These are phyloP conservation scores for Chytriomyces sp. DNA, from an alignment of 192 early-diverging fungal species.

Conservation along the genomic window DNA sequence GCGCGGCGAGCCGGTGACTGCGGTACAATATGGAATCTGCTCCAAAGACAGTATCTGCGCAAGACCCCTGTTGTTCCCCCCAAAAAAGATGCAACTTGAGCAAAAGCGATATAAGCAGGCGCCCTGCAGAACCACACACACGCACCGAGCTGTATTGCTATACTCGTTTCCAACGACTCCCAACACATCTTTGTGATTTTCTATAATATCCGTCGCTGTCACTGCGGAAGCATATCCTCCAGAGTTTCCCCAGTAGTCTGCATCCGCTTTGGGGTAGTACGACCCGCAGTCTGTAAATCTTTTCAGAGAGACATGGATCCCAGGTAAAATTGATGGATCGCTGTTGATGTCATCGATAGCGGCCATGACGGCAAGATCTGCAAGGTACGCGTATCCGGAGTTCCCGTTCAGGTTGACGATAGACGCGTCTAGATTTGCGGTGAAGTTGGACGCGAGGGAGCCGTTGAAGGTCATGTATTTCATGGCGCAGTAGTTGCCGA, in stretches of 20 bases:
- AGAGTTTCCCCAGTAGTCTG: background rate
- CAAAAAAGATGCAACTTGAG: too few species aligned
- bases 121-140: too few species aligned
- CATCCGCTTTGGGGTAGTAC: background rate
- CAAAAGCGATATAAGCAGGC: too few species aligned
- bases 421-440: background rate
- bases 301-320: background rate
- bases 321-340: background rate
- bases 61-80: background rate
- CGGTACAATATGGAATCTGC: constrained; percentile 9
- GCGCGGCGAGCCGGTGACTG: background rate
- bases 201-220: background rate
- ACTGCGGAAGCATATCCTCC: constrained; percentile 2
- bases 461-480: background rate
- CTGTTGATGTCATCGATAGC: background rate
- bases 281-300: constrained; percentile 4
- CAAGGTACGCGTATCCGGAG: background rate
- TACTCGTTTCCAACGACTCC: constrained; percentile 9
- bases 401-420: background rate
- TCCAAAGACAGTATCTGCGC: too few species aligned
- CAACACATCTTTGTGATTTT: background rate
- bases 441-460: background rate
- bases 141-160: background rate
- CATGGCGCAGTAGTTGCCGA: constrained; percentile 7
- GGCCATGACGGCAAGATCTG: background rate